Evolutionary conservation across 2,329 filamentous ascomycete genomes (phyloP).

Genomic region (Alternaria conjuncta): DNA sequence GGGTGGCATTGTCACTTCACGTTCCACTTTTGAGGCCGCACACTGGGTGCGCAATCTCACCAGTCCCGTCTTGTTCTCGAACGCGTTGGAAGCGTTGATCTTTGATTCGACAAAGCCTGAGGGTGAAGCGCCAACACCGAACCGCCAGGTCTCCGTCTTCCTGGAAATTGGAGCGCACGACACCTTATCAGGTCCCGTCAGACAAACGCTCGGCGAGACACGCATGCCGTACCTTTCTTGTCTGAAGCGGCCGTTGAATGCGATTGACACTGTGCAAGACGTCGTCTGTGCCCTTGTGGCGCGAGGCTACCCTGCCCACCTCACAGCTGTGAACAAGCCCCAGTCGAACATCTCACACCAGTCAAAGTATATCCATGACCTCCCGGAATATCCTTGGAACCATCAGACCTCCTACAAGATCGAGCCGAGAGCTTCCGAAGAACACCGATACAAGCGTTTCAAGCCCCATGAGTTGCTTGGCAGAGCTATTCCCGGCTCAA

Average conservation of each 20-base stretch:
- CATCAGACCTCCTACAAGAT: background rate
- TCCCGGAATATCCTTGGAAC: background rate
- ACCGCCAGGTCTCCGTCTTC: constrained; percentile 5
- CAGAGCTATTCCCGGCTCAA: background rate
- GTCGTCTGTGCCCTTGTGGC: constrained; percentile 21
- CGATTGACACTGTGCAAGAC: constrained; percentile 10
- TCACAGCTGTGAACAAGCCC: constrained; percentile 14
- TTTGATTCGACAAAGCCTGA: background rate
- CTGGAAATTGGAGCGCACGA: constrained; percentile 41
- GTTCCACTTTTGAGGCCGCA: background rate
- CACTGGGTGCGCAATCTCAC: constrained; percentile 33
- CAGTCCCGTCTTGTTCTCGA: constrained; percentile 23
- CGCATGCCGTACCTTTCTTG: background rate
- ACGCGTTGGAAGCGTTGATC: constrained; percentile 13
- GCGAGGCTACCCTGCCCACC: constrained; percentile 10
- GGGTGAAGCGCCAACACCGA: background rate
- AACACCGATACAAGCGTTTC: background rate
- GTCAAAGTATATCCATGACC: background rate
- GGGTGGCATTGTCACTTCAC: background rate
- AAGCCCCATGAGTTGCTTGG: constrained; percentile 30
- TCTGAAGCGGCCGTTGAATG: constrained; percentile 22
- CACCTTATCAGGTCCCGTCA: constrained; percentile 51
- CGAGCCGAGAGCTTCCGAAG: constrained; percentile 5
- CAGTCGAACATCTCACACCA: background rate
- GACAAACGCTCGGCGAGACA: constrained; percentile 39